Conservation (phyloP, 1,284 basidiomycete species). For the Puccinia novopanici region DNA sequence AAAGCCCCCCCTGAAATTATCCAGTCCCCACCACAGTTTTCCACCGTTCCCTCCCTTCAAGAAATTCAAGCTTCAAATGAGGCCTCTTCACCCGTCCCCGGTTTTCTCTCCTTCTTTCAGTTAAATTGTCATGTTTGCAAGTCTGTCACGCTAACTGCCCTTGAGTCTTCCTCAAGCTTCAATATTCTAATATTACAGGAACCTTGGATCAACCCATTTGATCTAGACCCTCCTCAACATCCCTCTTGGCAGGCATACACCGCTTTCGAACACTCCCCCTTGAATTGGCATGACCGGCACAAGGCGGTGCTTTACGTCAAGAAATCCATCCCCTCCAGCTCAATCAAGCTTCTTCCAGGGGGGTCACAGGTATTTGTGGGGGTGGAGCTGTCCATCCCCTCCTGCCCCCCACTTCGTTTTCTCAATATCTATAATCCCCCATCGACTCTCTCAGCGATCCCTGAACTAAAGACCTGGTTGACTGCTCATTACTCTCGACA, state of each 20-base stretch:
- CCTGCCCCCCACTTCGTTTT: too few species aligned
- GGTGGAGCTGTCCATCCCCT: too few species aligned
- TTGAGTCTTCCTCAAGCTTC: background rate
- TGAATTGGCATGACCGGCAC: background rate
- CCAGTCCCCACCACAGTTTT: background rate
- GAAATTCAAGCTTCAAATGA: background rate
- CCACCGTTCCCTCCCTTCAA: background rate
- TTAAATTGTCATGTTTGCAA: too few species aligned
- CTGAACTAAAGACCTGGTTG: background rate
- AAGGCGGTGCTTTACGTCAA: slow-evolving; percentile 11
- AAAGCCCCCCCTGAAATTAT: too few species aligned
- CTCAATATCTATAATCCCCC: slow-evolving; percentile 12
- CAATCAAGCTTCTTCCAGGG: background rate
- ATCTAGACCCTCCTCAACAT: background rate
- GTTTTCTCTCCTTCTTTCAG: background rate
- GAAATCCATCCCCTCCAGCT: background rate
- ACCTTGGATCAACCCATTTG: slow-evolving; percentile 23
- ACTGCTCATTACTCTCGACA: background rate
- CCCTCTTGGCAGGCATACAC: background rate
- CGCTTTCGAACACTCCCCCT: slow-evolving; percentile 1
- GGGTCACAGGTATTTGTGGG: background rate
- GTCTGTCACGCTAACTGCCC: background rate
- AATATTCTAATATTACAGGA: slow-evolving; percentile 11
- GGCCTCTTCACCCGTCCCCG: background rate
- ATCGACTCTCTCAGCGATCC: background rate